Percentiles rank a stretch among this genome's conserved stretches.
These are phyloP conservation scores for Sutorius australiensis DNA, from an alignment of 768 basidiomycete genomes.

Conservation along the genomic window DNA sequence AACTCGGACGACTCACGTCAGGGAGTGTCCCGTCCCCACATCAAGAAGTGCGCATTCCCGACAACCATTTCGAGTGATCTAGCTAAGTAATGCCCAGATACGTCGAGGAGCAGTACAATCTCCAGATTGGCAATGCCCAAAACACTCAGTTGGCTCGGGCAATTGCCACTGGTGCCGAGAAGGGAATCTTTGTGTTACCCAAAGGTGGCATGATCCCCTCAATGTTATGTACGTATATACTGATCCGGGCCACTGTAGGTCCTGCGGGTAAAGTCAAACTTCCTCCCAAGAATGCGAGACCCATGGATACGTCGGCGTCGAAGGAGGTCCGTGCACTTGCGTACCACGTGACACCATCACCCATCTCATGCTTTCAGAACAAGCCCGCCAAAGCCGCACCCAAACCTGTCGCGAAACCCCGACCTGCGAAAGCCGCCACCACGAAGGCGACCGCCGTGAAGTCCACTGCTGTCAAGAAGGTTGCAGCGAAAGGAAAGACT, in stretches of 20 bases:
- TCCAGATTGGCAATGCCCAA: constrained; percentile 78
- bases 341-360: constrained; percentile 20
- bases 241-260: constrained; percentile 27
- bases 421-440: constrained; percentile 27
- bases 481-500: constrained; percentile 36
- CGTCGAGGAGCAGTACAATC: constrained; percentile 78
- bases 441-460: constrained; percentile 25
- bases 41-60: constrained; percentile 74
- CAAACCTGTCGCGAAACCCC: constrained; percentile 22
- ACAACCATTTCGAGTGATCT: constrained; percentile 7
- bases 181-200: constrained; percentile 79
- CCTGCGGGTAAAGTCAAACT: constrained; percentile 61
- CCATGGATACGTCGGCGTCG: constrained; percentile 47
- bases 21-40: constrained; percentile 86
- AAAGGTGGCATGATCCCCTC: constrained; percentile 55
- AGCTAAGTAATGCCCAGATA: constrained; percentile 47
- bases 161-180: constrained; percentile 77
- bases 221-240: not conserved
- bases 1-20: constrained; percentile 71
- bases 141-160: constrained; percentile 75
- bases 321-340: constrained; percentile 48
- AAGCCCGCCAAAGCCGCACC: constrained; percentile 32
- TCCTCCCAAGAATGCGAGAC: constrained; percentile 53
- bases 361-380: constrained; percentile 22
- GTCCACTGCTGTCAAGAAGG: constrained; percentile 23